Evolutionary conservation across 164 flowering plant species (phyloP).

Genomic region (Vitis rotundifolia): DNA sequence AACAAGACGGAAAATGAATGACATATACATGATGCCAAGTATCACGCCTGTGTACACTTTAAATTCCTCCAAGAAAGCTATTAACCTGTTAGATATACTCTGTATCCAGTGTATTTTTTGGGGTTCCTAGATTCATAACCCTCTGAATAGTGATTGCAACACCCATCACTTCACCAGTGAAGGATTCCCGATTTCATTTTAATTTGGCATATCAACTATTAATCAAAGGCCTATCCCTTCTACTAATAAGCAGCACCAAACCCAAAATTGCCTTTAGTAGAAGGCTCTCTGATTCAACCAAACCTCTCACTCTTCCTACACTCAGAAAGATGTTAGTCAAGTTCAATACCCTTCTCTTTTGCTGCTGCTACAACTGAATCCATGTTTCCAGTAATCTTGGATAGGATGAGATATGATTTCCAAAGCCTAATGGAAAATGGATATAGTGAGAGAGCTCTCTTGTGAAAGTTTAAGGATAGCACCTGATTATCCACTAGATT

Average conservation of each 20-base stretch:
- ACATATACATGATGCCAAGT: too few species aligned
- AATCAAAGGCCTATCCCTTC: background rate
- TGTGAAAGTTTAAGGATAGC: constrained; percentile 53
- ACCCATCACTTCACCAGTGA: background rate
- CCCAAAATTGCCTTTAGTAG: background rate
- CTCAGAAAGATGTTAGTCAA: constrained; percentile 14
- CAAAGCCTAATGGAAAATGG: constrained; percentile 76
- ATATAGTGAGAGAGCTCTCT: constrained; percentile 54
- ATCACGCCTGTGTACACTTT: too few species aligned
- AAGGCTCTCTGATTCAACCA: constrained; percentile 4
- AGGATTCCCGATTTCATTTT: background rate
- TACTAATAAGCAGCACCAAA: constrained; percentile 2
- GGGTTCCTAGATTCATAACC: background rate
- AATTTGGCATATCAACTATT: background rate
- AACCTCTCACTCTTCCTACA: background rate
- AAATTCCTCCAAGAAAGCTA: too few species aligned
- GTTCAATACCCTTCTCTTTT: constrained; percentile 50
- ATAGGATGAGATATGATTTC: constrained; percentile 46
- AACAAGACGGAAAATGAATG: too few species aligned
- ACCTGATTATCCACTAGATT: constrained; percentile 27
- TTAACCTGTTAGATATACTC: too few species aligned
- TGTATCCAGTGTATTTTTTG: too few species aligned
- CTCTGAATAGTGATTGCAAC: background rate
- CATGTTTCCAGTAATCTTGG: constrained; percentile 25
- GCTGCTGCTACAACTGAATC: constrained; percentile 44